These are phyloP conservation scores for Boletus tylopilopsis DNA, from an alignment of 768 basidiomycete species.

Conservation along the genomic window DNA sequence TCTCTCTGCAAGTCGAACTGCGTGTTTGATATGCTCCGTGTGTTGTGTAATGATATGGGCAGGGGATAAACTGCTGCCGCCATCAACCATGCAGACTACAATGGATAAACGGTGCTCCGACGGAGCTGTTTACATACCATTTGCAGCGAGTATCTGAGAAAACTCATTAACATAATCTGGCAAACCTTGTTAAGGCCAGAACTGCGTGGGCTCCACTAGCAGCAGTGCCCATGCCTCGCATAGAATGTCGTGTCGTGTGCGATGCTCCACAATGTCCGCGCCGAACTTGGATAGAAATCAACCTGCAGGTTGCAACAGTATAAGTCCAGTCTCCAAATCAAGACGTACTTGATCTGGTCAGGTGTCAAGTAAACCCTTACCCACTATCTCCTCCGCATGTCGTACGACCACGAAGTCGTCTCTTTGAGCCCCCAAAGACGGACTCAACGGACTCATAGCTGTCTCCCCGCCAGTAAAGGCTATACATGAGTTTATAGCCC, in stretches of 20 bases:
- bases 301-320: constrained; percentile 32
- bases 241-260: constrained; percentile 51
- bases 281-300: constrained; percentile 67
- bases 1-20: constrained; percentile 51
- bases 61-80: constrained; percentile 45
- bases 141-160: constrained; percentile 60
- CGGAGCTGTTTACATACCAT: constrained; percentile 41
- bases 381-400: constrained; percentile 55
- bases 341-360: constrained; percentile 55
- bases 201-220: constrained; percentile 46
- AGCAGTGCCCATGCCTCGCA: constrained; percentile 50
- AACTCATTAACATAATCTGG: constrained; percentile 50
- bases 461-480: too few relatives aligned
- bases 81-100: too few relatives aligned
- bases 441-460: too few relatives aligned
- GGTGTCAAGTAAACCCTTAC: constrained; percentile 46
- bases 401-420: constrained; percentile 4
- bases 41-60: constrained; percentile 56
- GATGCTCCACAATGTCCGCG: constrained; percentile 59
- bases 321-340: not conserved
- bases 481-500: too few relatives aligned
- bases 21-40: constrained; percentile 55
- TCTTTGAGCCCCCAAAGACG: too few relatives aligned
- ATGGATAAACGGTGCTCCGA: too few relatives aligned
- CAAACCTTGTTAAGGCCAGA: constrained; percentile 48